A percentile compares a stretch with the other conserved stretches of the same genome.
These are phyloP conservation scores for barley (Hordeum vulgare) DNA, from an alignment of 176 grass and related monocot genomes.

Conservation along the genomic window DNA sequence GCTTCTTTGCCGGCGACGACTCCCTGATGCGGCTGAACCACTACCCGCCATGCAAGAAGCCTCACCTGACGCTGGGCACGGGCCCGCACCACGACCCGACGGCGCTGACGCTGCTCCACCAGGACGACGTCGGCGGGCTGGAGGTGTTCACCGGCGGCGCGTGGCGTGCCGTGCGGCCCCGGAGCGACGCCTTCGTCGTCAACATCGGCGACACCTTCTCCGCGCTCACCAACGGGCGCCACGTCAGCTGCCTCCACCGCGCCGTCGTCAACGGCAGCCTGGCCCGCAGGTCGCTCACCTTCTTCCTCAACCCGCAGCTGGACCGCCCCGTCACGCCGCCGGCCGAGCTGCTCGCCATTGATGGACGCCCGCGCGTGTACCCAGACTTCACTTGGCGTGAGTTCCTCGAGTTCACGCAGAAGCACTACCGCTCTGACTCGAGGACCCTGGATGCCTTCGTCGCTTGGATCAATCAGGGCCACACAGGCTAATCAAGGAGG, in stretches of 20 bases:
- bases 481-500: not conserved
- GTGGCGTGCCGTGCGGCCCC: slow-evolving; percentile 35
- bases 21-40: slow-evolving; percentile 47
- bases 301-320: slow-evolving; percentile 45
- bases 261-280: slow-evolving; percentile 26
- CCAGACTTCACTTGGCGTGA: slow-evolving; percentile 93
- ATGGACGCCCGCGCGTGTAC: slow-evolving; percentile 38
- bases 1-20: slow-evolving; percentile 25
- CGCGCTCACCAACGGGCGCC: slow-evolving; percentile 42
- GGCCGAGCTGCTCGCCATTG: slow-evolving; percentile 17
- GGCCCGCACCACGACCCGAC: slow-evolving; percentile 63
- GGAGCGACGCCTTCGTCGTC: slow-evolving; percentile 42
- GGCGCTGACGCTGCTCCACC: slow-evolving; percentile 54
- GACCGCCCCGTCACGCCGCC: slow-evolving; percentile 28
- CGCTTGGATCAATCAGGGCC: slow-evolving; percentile 34
- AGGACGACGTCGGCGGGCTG: slow-evolving; percentile 49
- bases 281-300: slow-evolving; percentile 30
- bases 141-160: slow-evolving; percentile 26
- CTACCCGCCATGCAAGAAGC: slow-evolving; percentile 43
- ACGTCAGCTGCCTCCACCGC: slow-evolving; percentile 56
- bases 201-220: slow-evolving; percentile 59
- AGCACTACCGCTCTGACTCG: slow-evolving; percentile 63
- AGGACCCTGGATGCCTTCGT: slow-evolving; percentile 74
- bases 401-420: slow-evolving; percentile 86
- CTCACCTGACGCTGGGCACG: slow-evolving; percentile 41